Conservation (phyloP, 768 basidiomycete species). For the Lentinula raphanica region DNA sequence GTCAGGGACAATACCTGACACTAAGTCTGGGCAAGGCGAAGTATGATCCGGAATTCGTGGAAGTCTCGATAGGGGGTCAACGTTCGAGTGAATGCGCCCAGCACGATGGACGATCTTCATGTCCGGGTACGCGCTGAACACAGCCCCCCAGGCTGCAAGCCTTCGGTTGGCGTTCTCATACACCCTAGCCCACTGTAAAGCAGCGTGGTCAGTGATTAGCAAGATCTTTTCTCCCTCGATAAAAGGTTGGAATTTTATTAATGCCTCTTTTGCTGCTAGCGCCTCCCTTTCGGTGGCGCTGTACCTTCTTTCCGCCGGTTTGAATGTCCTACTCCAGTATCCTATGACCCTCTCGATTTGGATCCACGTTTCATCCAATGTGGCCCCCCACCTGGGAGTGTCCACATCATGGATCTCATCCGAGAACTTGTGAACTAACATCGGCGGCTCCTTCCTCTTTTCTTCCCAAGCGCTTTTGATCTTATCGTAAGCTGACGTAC, state of each 20-base stretch:
- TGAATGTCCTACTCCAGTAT: conserved; percentile 19
- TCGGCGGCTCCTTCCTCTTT: conserved; percentile 8
- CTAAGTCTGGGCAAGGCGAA: neutral
- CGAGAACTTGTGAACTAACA: conserved; percentile 9
- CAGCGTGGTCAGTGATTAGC: conserved; percentile 12
- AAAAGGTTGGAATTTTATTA: conserved; percentile 20
- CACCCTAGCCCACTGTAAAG: conserved; percentile 10
- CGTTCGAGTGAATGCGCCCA: neutral
- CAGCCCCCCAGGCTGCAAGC: conserved; percentile 20
- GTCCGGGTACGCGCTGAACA: conserved; percentile 21
- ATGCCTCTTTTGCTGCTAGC: too few species aligned
- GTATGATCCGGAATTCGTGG: conserved; percentile 1
- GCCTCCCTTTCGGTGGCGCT: conserved; percentile 23
- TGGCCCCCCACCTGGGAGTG: neutral
- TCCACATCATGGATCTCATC: conserved; percentile 1
- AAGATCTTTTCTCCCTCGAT: conserved; percentile 21
- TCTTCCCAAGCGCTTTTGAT: conserved; percentile 6
- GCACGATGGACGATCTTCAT: neutral
- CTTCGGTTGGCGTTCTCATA: conserved; percentile 15
- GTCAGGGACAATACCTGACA: neutral
- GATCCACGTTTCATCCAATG: conserved; percentile 15
- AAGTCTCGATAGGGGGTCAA: conserved; percentile 2
- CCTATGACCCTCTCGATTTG: conserved; percentile 20
- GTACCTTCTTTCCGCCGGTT: conserved; percentile 19
- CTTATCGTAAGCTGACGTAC: conserved; percentile 5